A percentile compares a stretch with the other conserved stretches of the same genome.
These are phyloP conservation scores for Ambrosiella xylebori DNA, from an alignment of 2,329 filamentous ascomycete genomes.

Conservation along the genomic window DNA sequence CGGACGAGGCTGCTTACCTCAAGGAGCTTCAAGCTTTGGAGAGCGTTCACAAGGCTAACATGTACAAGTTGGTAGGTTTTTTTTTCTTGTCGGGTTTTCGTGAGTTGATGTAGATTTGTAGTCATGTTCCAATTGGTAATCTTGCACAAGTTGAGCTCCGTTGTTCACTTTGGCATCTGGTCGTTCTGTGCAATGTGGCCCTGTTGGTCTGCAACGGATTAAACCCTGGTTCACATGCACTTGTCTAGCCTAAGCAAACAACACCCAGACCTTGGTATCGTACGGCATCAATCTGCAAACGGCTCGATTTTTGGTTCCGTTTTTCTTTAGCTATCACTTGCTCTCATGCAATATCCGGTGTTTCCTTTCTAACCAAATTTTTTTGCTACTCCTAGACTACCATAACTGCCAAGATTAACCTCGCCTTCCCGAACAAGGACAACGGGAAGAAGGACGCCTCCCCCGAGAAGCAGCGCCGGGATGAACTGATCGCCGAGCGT, in stretches of 20 bases:
- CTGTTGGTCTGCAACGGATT: constrained; percentile 2
- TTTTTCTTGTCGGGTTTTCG: background rate
- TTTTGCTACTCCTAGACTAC: constrained; percentile 44
- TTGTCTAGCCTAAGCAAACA: background rate
- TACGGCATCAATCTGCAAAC: background rate
- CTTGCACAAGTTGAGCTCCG: background rate
- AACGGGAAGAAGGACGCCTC: constrained; percentile 53
- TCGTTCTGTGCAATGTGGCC: background rate
- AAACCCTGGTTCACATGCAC: background rate
- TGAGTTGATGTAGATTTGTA: background rate
- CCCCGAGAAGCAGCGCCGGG: constrained; percentile 63
- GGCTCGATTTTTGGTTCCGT: background rate
- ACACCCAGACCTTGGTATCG: background rate
- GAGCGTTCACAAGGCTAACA: constrained; percentile 65
- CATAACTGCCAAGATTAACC: constrained; percentile 75
- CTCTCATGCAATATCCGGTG: background rate
- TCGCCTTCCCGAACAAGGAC: constrained; percentile 54
- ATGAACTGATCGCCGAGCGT: constrained; percentile 69
- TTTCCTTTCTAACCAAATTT: background rate
- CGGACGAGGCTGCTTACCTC: constrained; percentile 75
- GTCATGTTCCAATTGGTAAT: background rate
- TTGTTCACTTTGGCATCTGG: constrained; percentile 1
- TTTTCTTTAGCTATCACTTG: background rate
- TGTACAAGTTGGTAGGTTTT: constrained; percentile 36
- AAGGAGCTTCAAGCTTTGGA: constrained; percentile 61